Conservation (phyloP, 2,329 filamentous ascomycete species). For the Alternaria atra region DNA sequence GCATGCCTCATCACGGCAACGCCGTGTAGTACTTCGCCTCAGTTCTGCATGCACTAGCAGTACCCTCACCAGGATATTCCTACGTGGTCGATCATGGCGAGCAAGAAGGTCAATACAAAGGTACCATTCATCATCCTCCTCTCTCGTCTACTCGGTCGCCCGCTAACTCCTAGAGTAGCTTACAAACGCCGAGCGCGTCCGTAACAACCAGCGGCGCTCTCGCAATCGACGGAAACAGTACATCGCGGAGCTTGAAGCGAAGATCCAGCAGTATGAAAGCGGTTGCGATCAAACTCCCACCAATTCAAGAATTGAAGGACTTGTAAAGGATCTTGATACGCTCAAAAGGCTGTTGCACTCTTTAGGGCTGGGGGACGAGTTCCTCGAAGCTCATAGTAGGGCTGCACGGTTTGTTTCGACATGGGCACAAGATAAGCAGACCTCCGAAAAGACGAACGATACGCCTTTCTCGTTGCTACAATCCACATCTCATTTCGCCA, state of each 20-base stretch:
- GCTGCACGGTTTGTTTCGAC: not conserved
- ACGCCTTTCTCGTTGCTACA: no score
- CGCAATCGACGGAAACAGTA: conserved; percentile 21
- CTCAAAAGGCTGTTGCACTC: conserved; percentile 19
- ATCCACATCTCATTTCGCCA: no score
- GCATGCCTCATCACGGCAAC: not conserved
- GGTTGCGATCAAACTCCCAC: not conserved
- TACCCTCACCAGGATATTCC: not conserved
- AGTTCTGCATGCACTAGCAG: not conserved
- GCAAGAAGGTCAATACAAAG: not conserved
- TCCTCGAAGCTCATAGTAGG: conserved; percentile 15
- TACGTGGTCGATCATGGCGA: not conserved
- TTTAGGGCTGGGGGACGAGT: conserved; percentile 14
- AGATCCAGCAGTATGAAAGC: conserved; percentile 15
- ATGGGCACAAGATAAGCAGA: no score
- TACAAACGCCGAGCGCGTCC: conserved; percentile 22
- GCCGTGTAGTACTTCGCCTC: not conserved
- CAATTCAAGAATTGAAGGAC: not conserved
- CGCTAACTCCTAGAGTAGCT: not conserved
- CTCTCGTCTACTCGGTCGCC: not conserved
- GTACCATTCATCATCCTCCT: not conserved
- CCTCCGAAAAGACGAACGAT: no score
- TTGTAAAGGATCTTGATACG: not conserved
- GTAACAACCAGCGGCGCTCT: conserved; percentile 27
- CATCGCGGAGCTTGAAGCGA: conserved; percentile 21